Evolutionary conservation across 148 eudicot species (phyloP), one percentile per base, ranked within the genome.

Genomic region (Chenopodium album): DNA sequence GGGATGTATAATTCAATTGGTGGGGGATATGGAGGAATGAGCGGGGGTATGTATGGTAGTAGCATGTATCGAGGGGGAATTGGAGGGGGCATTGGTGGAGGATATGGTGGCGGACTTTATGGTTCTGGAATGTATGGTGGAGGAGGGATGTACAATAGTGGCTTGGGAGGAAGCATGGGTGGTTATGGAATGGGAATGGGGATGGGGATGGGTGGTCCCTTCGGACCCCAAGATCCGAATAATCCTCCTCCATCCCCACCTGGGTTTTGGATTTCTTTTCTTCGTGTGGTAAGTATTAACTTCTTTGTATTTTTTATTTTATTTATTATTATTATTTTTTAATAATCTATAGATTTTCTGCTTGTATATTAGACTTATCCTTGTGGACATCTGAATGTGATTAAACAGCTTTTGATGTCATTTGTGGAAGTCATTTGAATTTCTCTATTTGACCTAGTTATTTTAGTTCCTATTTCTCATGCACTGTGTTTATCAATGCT

Each of bases 221-320:
- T 78, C 76, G 97, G 97, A 79, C 90, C 88, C 80, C 92, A 93
- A 82, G 98, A 96, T 87, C 98, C 97, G 28, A 96, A 96, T 80
- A 89, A 91, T 87, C 98, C 97, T 70, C 99, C 99, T 46, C 68
- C 99, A 75, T 84, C 94, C 76, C 98, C 99, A 31, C 99, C 99
- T 67, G 91, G 97, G 66, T 94, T 94, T 85, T 96, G 99, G 98
- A 83, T 94, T 73, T 96, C 99, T 26, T 88, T 96, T 77, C 89
- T 96, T 80, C 95, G 92, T 66, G 98, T 94, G 93, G 99, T 96
- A 90, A 90, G 92, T 73, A 41, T 70, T 76, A 22, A 29, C 13
- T 54, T 41, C 28, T 6, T 19, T 5, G 16, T 37, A 48, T n/a
- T n/a, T 72, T 20, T 9, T 31, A 13, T 32, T 68, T n/a, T 79